Percentiles rank a stretch among this genome's conserved stretches.
phyloP scores from a whole-genome alignment of 495 filamentous ascomycete genomes.

The Monascus purpureus region DNA sequence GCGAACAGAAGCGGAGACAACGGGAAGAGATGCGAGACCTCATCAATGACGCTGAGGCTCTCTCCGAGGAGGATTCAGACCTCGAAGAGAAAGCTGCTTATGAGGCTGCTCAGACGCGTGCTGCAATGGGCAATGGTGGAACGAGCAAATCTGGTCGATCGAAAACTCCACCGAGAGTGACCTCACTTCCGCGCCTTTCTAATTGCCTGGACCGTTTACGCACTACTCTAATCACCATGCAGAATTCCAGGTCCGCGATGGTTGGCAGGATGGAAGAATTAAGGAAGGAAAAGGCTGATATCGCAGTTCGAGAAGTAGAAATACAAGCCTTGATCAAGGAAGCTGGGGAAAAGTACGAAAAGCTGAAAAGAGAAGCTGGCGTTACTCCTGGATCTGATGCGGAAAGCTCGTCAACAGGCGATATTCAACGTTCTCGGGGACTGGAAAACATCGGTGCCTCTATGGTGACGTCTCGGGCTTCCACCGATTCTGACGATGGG shows the following conservation, averaged over 20 bases:
- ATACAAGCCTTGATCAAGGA: slow-evolving; percentile 72
- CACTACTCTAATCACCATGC: slow-evolving; percentile 38
- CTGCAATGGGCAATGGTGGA: slow-evolving; percentile 57
- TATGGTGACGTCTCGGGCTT: slow-evolving; percentile 13
- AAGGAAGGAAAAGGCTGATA: slow-evolving; percentile 51
- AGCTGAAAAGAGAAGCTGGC: slow-evolving; percentile 39
- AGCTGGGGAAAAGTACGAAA: slow-evolving; percentile 66
- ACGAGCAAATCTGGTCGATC: slow-evolving; percentile 28
- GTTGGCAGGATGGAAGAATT: slow-evolving; percentile 46
- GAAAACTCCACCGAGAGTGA: slow-evolving; percentile 43
- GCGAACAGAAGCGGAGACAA: slow-evolving; percentile 51
- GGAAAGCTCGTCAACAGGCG: slow-evolving; percentile 11
- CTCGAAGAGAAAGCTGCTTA: slow-evolving; percentile 71
- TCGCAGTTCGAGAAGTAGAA: slow-evolving; percentile 60
- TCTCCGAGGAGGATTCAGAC: slow-evolving; percentile 58
- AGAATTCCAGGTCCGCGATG: slow-evolving; percentile 38
- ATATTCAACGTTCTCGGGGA: slow-evolving; percentile 22
- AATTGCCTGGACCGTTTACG: slow-evolving; percentile 36
- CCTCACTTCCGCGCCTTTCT: slow-evolving; percentile 39
- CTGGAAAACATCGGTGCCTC: slow-evolving; percentile 29
- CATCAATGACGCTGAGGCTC: slow-evolving; percentile 65
- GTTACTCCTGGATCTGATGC: slow-evolving; percentile 16
- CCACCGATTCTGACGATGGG: slow-evolving; percentile 14
- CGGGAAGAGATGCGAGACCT: slow-evolving; percentile 68
- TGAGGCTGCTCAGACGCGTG: slow-evolving; percentile 74